Evolutionary conservation across 1,284 basidiomycete genomes (phyloP).

Genomic region (Testicularia cyperi): DNA sequence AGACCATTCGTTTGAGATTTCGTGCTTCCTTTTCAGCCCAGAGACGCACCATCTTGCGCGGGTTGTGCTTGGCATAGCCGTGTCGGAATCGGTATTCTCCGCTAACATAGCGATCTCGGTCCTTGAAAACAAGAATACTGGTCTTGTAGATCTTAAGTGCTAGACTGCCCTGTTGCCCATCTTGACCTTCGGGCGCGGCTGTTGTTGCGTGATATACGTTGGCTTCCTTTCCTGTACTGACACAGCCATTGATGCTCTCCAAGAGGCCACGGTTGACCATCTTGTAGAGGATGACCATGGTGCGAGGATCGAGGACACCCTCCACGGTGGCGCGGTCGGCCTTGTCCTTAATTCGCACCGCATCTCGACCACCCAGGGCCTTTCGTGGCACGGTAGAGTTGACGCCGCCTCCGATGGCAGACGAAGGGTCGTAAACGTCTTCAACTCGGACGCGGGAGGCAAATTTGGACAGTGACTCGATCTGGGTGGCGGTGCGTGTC

Average conservation of each 20-base stretch:
- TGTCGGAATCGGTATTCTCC: constrained; percentile 87
- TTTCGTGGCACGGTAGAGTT: constrained; percentile 53
- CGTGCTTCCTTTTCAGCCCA: constrained; percentile 99
- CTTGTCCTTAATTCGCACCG: constrained; percentile 55
- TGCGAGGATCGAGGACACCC: constrained; percentile 57
- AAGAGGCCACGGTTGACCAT: constrained; percentile 54
- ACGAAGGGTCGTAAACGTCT: constrained; percentile 52
- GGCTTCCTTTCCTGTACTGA: constrained; percentile 58
- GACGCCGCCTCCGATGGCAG: constrained; percentile 50
- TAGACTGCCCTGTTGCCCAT: constrained; percentile 19
- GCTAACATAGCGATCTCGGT: constrained; percentile 89
- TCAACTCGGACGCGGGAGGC: constrained; percentile 49
- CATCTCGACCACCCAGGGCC: constrained; percentile 39
- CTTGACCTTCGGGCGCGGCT: constrained; percentile 7
- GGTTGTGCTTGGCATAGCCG: constrained; percentile 88
- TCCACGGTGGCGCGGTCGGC: constrained; percentile 57
- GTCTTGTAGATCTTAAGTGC: constrained; percentile 98
- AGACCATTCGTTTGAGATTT: constrained; percentile 80
- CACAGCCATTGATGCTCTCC: constrained; percentile 50
- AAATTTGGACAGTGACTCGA: constrained; percentile 47
- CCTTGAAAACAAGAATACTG: constrained; percentile 94
- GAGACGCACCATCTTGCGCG: constrained; percentile 95
- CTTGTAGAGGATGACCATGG: constrained; percentile 57
- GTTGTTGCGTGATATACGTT: constrained; percentile 58
- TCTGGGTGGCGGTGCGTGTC: constrained; percentile 46